Evolutionary conservation across 257 asterid species (phyloP).

Genomic region (Primulina eburnea): DNA sequence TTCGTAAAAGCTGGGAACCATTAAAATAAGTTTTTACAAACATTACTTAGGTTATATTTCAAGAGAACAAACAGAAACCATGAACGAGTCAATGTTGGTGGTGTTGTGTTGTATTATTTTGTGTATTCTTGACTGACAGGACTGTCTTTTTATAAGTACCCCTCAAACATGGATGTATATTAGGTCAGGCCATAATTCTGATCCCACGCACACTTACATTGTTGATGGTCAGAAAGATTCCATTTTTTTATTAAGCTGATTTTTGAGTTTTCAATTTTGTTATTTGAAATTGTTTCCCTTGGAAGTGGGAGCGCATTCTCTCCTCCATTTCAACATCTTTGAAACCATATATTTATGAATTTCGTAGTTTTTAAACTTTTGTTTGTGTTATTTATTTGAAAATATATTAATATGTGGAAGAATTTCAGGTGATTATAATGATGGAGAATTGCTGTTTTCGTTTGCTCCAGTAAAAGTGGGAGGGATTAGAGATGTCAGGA

Average conservation of each 20-base stretch:
- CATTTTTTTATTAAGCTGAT: neutral
- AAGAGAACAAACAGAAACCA: too few relatives aligned
- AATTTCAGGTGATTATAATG: slow-evolving; percentile 31
- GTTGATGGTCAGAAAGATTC: neutral
- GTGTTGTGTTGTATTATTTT: too few relatives aligned
- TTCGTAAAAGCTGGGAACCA: too few relatives aligned
- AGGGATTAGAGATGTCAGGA: slow-evolving; percentile 60
- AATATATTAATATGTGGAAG: neutral
- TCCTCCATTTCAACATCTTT: neutral
- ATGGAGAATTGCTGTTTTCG: slow-evolving; percentile 36
- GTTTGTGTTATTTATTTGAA: neutral
- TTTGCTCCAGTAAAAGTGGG: slow-evolving; percentile 30
- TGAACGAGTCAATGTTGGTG: too few relatives aligned
- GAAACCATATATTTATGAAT: too few relatives aligned
- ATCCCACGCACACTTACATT: too few relatives aligned
- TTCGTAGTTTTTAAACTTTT: neutral
- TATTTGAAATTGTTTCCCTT: neutral
- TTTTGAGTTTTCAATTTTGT: neutral
- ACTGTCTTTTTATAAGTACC: too few relatives aligned
- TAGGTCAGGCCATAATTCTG: too few relatives aligned
- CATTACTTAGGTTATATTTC: too few relatives aligned
- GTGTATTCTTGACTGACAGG: too few relatives aligned
- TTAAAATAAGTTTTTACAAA: too few relatives aligned
- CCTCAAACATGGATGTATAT: too few relatives aligned
- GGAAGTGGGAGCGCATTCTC: neutral